Evolutionary conservation across 202 grass and related monocot species (phyloP).

Genomic region (Panicum hallii): DNA sequence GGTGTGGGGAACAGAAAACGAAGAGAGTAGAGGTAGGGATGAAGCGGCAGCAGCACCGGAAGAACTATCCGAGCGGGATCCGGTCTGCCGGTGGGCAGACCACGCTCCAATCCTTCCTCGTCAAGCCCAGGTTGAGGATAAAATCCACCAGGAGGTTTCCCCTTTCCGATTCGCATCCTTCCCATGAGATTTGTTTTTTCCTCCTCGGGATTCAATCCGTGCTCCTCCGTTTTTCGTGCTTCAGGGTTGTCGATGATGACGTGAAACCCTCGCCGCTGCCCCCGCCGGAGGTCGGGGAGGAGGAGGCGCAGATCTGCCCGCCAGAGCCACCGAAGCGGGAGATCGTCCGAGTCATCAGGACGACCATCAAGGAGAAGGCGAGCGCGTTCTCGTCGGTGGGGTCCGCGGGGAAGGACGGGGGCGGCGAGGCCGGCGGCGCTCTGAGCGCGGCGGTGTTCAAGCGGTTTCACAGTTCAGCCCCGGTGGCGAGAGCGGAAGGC

Average conservation of each 20-base stretch:
- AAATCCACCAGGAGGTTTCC: background rate
- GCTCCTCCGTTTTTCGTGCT: background rate
- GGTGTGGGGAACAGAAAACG: conserved; percentile 24
- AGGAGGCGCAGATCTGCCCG: conserved; percentile 5
- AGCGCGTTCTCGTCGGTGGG: conserved; percentile 73
- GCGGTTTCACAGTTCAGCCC: conserved; percentile 60
- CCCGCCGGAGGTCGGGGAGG: conserved; percentile 21
- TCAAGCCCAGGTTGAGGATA: conserved; percentile 45
- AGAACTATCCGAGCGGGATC: conserved; percentile 32
- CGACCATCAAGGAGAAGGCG: conserved; percentile 67
- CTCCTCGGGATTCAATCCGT: background rate
- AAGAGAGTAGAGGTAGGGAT: background rate
- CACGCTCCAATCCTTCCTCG: conserved; percentile 68
- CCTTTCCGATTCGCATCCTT: background rate
- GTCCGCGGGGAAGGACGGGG: conserved; percentile 34
- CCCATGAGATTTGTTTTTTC: background rate
- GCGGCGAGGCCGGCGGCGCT: conserved; percentile 33
- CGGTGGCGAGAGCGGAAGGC: conserved; percentile 28
- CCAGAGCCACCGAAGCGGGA: conserved; percentile 49
- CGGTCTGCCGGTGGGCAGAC: conserved; percentile 62
- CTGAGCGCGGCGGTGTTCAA: conserved; percentile 68
- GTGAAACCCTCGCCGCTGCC: conserved; percentile 2
- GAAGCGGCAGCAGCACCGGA: conserved; percentile 50
- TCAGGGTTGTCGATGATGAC: conserved; percentile 34
- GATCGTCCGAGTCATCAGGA: conserved; percentile 53